Conservation (phyloP, 1,284 basidiomycete species). For the Polyporus tsugae region DNA sequence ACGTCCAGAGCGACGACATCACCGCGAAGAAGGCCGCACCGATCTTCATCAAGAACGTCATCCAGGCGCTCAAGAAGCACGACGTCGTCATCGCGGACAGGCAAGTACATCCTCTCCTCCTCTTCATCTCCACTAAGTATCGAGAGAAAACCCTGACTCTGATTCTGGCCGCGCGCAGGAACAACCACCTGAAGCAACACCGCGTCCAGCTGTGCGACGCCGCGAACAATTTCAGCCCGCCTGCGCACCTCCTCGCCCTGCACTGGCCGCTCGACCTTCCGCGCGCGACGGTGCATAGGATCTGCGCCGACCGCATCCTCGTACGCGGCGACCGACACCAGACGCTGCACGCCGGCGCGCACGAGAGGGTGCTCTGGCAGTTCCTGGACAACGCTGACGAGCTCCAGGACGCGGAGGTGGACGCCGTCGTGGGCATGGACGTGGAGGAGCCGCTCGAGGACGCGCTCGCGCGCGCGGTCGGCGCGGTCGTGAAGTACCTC, state of each 20-base stretch:
- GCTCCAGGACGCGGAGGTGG: constrained; percentile 71
- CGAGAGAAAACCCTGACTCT: background rate
- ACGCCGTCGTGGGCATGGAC: constrained; percentile 73
- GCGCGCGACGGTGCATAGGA: constrained; percentile 65
- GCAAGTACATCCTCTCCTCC: constrained; percentile 50
- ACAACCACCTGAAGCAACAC: constrained; percentile 88
- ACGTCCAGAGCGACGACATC: constrained; percentile 95
- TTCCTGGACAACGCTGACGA: constrained; percentile 78
- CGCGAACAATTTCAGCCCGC: constrained; percentile 49
- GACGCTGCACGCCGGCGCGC: constrained; percentile 72
- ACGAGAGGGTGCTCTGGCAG: constrained; percentile 85
- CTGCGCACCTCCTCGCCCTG: constrained; percentile 79
- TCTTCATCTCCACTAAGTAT: background rate
- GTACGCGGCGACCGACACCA: constrained; percentile 88
- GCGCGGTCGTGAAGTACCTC: constrained; percentile 60
- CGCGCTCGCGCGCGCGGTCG: constrained; percentile 66
- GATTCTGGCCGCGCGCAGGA: constrained; percentile 54
- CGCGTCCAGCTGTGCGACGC: constrained; percentile 73
- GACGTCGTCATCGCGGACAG: constrained; percentile 92
- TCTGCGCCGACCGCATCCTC: constrained; percentile 81
- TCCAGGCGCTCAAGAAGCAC: constrained; percentile 63
- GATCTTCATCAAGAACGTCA: constrained; percentile 82
- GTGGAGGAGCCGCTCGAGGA: constrained; percentile 63
- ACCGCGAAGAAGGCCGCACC: constrained; percentile 81
- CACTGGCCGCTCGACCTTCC: constrained; percentile 76